Evolutionary conservation across 139 green algal genomes (phyloP), one percentile per base, ranked within the genome.

Genomic region (Pleodorina starrii): DNA sequence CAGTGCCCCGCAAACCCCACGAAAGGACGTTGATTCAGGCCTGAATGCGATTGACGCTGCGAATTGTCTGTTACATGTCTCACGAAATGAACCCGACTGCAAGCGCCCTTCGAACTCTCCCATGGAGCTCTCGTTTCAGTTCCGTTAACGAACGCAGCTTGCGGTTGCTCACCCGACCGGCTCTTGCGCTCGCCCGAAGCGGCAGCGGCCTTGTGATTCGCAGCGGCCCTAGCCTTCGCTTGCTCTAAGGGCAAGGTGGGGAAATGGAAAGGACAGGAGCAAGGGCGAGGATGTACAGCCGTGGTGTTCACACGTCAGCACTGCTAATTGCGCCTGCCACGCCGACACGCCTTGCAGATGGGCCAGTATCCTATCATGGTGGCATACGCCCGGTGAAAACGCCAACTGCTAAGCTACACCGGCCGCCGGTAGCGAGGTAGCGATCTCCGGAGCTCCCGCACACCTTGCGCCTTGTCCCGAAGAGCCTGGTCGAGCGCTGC

Each of bases 401-500:
- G 32, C 10, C 63, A 38, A 42, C 29, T 66, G 54, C 54, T 25
- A 25, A 25, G 54, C 21, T 32, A 66, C 29, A 27, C 54, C 54
- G 21, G 54, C 54, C 54, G 54, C 54, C 54, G 54, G 29, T 29
- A 17, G 10, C 42, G n/a, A n/a, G n/a, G n/a, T 40, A 40, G 73
- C 73, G 73, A 81, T 83, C 46, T 80, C 40, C 72, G 14, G 69
- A 35, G n/a, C n/a, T n/a, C 29, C n/a, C 29, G 46, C 78, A n/a
- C 48, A 91, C 92, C 90, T 85, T 38, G 63, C 32, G 75, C 51
- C 74, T 97, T 97, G 35, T 94, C 91, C 0, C 90, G 88, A 50
- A 98, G 92, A 2, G 96, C 96, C 25, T 94, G 93, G 73, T 98
- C 96, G 57, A 98, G 86, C 0, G 96, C 95, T 16, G 90, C 90